Evolutionary conservation across 441 rosid species (phyloP), one percentile per base, ranked within the genome.

Genomic region (Eutrema salsugineum): DNA sequence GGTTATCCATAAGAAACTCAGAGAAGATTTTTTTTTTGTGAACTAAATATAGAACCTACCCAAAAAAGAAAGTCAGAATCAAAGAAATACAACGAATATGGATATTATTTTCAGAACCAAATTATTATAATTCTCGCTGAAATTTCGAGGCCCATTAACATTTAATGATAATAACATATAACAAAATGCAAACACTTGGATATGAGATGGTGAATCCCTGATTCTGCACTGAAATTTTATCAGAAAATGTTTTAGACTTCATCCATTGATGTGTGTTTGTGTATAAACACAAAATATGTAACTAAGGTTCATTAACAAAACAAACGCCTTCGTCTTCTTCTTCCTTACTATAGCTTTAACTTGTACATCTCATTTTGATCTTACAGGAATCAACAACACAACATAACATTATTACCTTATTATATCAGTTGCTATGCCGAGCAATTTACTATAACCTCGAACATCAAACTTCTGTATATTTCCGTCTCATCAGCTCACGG

Each of bases 1-100:
- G 66, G 56, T 24, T 69, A 57, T 56, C 66, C 48, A 69, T 47
- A 57, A 56, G 64, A 57, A 35, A 68, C 56, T 20, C 44, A 44
- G 11, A 56, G 54, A 68, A 44, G 36, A 44, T 44, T 32, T 42
- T 42, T 32, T 42, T 42, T 28, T 70, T 19, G 22, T 1, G 22
- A 24, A 47, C 15, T 44, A 69, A 22, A 58, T n/a, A 33, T 46
- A 32, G 7, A 68, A 56, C 11, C 43, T 67, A 54, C 42, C 63
- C 27, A 11, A 27, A 49, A 44, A 56, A 32, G 17, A 5, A 68
- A 33, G 36, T 19, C 43, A 30, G 19, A 51, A 39, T 39, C 43
- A 47, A 19, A 19, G 11, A 38, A 38, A 19, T 32, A 42, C 64
- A 33, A 20, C 44, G 55, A 39, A 20, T 43, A 44, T 68, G 22